A percentile compares a stretch with the other conserved stretches of the same genome.
These are phyloP conservation scores for Acanthamoeba triangularis DNA, from an alignment of 208 protist species.

Conservation along the genomic window DNA sequence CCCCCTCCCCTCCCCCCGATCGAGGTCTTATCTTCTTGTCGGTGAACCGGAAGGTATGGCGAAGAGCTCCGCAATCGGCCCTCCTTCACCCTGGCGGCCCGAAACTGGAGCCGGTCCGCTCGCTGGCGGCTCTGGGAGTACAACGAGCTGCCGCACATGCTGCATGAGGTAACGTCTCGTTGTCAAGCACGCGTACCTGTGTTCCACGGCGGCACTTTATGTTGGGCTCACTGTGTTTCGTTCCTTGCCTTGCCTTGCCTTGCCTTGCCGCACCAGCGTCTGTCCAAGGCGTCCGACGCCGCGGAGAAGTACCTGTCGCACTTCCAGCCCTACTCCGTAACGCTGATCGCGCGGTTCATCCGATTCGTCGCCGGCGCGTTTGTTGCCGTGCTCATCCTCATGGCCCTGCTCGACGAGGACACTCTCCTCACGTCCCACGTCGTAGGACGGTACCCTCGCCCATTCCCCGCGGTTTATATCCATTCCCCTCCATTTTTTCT, in stretches of 20 bases:
- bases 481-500: not conserved
- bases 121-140: conserved; percentile 77
- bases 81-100: conserved; percentile 29
- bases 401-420: conserved; percentile 18
- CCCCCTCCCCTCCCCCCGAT: not conserved
- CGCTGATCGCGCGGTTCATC: conserved; percentile 38
- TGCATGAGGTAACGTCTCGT: not conserved
- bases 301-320: conserved; percentile 75
- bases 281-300: not conserved
- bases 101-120: conserved; percentile 67
- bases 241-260: not conserved
- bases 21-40: not conserved
- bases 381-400: conserved; percentile 61
- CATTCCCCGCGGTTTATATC: not conserved
- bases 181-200: not conserved
- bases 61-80: conserved; percentile 77
- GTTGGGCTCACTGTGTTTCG: not conserved
- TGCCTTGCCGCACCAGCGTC: not conserved
- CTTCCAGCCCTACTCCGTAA: conserved; percentile 66
- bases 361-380: conserved; percentile 42
- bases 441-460: not conserved
- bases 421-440: not conserved
- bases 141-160: conserved; percentile 81
- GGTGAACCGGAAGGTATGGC: conserved; percentile 15
- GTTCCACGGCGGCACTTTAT: not conserved